Percentiles rank a stretch among this genome's conserved stretches.
phyloP scores from a whole-genome alignment of 805 yeast species.

The Barnettozyma vustinii region DNA sequence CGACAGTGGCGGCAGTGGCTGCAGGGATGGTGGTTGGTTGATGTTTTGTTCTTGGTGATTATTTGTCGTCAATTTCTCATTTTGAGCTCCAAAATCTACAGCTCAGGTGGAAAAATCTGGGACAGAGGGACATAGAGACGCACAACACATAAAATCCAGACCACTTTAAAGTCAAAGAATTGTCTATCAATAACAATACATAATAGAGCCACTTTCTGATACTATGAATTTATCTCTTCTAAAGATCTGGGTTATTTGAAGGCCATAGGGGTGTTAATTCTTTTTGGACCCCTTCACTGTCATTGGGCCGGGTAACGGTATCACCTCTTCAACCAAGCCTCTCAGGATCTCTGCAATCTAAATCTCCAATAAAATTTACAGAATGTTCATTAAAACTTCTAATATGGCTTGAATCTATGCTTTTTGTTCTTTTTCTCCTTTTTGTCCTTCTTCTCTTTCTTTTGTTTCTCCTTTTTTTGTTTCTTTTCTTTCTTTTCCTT shows the following conservation, averaged over 20 bases:
- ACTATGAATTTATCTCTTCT: too few relatives aligned
- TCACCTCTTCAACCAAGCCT: neutral
- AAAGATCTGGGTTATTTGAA: neutral
- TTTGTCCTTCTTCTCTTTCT: slow-evolving; percentile 18
- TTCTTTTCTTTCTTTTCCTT: slow-evolving; percentile 9
- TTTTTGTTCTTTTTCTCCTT: slow-evolving; percentile 36
- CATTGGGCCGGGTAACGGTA: too few relatives aligned
- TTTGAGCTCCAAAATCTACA: neutral
- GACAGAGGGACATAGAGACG: too few relatives aligned
- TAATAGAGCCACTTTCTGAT: too few relatives aligned
- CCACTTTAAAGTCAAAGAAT: too few relatives aligned
- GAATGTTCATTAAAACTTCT: slow-evolving; percentile 6
- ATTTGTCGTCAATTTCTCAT: neutral
- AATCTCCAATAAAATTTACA: too few relatives aligned
- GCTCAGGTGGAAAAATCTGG: too few relatives aligned
- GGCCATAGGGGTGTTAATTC: too few relatives aligned
- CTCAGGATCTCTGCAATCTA: too few relatives aligned
- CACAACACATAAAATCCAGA: too few relatives aligned
- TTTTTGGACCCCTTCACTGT: too few relatives aligned
- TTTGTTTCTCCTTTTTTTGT: slow-evolving; percentile 28
- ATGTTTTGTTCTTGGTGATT: neutral
- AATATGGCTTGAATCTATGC: slow-evolving; percentile 54
- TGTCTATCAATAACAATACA: too few relatives aligned
- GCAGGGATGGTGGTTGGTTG: neutral
- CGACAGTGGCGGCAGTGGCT: neutral